Base-by-base conservation (phyloP, 164 flowering plant species). In the Tetracentron sinense region DNA sequence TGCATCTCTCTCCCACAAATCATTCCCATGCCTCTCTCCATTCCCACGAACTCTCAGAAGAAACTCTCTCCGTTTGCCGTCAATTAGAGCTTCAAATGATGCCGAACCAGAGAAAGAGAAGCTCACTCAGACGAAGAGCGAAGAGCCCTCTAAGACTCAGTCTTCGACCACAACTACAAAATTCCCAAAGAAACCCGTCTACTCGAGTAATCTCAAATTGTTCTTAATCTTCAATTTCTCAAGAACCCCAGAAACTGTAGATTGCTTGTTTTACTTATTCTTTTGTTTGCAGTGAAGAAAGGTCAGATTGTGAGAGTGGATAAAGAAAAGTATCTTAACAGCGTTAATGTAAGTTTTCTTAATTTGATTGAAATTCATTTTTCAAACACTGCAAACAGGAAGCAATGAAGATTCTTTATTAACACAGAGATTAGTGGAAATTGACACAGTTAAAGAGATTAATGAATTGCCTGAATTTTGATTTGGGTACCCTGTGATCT, bases 291-390 rank as follows among this genome's bases (percentile, higher is more conserved):
- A 89, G 96, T 89, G 96, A 89, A 89, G 81, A 87, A 87, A 68
- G 96, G 92, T 15, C 91, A 89, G 77, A 87, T 89, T 70, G 96
- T 89, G 69, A 85, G 96, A 54, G 96, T 89, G 63, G 92, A 87
- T 38, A 89, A 86, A 77, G 90, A 85, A 56, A 87, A 86, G 78
- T 92, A 92, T 71, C 90, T 89, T 47, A 83, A 87, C 52, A 92
- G 97, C 50, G 30, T 89, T 66, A 92, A 92, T 78, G 97, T 89
- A 71, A 83, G 90, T 62, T n/a, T 11, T 25, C 7, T 11, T 38
- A 4, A 48, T 42, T 54, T 12, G 6, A 16, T 33, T 3, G 6
- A 26, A 4, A 17, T 11, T 47, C 27, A 28, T 19, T 5, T 59
- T 21, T 38, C 7, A 10, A 38, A 38, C 44, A 12, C 44, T 38